Base-by-base conservation (phyloP, 352 stramenopile species). In the Phytophthora agathidicida region DNA sequence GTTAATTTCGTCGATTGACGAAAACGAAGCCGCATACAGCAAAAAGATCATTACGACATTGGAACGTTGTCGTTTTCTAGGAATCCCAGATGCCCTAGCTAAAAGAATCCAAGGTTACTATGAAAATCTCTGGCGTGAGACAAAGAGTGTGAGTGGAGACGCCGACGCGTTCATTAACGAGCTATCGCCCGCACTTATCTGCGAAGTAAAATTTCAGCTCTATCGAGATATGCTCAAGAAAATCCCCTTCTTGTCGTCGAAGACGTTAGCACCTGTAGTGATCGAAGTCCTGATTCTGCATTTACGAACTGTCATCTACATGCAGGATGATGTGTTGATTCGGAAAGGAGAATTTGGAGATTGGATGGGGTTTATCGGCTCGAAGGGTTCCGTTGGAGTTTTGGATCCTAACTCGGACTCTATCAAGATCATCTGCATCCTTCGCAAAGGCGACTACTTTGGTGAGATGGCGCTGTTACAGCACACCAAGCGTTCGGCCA, bases 291-390 rank as follows among this genome's bases (percentile, higher is more conserved):
- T 93, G n/a, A 84, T 93, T 50, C 46, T 89, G 19, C 77, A 90
- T 30, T 45, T 93, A 22, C 76, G 80, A 14, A 89, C 81, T 0
- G 80, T 89, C 14, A 86, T 89, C 37, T 93, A 93, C 57, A 90
- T 93, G 80, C 80, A 91, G 56, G 83, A 90, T 30, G 83, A 91
- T 35, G 75, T 93, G 5, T 36, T 93, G 22, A 90, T 89, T 44
- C 76, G 83, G 24, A 91, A 91, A 46, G 79, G 83, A 3, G 83
- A 93, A 42, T 83, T 80, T 22, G 79, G 83, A 13, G 80, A 93
- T 55, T 91, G 83, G 83, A 93, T 93, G 83, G 83, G 83, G 17
- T 91, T 93, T 48, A 93, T 91, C 52, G 80, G 77, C 6, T 88
- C 77, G 10, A 89, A 88, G 38, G 83, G 83, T 2, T 72, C 67